Percentiles rank a stretch among this genome's conserved stretches.
Evolutionary conservation across 495 filamentous ascomycete species (phyloP).

Genomic region (Eremomyces bilateralis): DNA sequence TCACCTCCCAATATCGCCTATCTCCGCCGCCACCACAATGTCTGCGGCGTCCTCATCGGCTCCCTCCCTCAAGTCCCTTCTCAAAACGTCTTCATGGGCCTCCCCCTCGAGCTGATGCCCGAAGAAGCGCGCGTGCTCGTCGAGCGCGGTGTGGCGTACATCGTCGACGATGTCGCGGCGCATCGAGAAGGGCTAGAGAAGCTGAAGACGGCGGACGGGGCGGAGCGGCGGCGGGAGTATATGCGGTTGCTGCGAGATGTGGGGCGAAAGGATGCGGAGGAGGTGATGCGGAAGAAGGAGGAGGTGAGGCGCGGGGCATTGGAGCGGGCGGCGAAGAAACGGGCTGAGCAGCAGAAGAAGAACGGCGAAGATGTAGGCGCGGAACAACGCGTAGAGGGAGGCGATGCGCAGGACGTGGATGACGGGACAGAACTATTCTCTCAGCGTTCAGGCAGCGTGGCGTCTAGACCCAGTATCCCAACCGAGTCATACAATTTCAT

Average conservation of each 20-base stretch:
- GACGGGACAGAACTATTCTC: conserved; percentile 2
- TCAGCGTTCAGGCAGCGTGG: neutral
- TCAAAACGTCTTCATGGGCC: conserved; percentile 81
- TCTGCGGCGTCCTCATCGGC: conserved; percentile 71
- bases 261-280: conserved; percentile 5
- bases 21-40: conserved; percentile 59
- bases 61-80: conserved; percentile 77
- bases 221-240: neutral
- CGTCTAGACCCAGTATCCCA: neutral
- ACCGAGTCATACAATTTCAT: conserved; percentile 21
- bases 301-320: conserved; percentile 16
- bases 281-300: conserved; percentile 19
- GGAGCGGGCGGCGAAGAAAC: conserved; percentile 20
- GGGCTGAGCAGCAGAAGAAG: conserved; percentile 13
- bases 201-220: neutral
- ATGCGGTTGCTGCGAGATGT: too few relatives aligned
- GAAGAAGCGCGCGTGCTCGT: conserved; percentile 76
- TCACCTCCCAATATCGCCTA: conserved; percentile 60
- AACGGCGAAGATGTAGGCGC: conserved; percentile 9
- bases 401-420: neutral
- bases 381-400: neutral
- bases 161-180: conserved; percentile 50
- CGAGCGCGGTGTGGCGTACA: conserved; percentile 54
- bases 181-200: conserved; percentile 35
- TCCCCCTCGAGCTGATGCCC: conserved; percentile 73